phyloP scores from a whole-genome alignment of 305 asterid species.

The Fraxinus platypoda region DNA sequence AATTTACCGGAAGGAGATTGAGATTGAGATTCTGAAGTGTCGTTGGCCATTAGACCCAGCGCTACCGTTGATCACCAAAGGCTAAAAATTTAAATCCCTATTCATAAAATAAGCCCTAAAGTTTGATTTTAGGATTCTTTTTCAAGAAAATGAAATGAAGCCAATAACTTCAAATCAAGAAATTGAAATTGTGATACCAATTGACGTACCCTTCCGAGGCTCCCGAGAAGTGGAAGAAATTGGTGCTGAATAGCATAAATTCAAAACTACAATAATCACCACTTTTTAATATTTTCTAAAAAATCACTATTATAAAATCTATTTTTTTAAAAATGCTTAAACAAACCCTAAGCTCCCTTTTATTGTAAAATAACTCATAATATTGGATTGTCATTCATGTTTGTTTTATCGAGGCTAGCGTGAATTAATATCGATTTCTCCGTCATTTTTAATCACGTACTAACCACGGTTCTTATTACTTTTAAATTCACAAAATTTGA shows the following conservation, averaged over 20 bases:
- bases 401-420: too few relatives aligned
- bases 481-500: too few relatives aligned
- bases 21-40: constrained; percentile 21
- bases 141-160: not conserved
- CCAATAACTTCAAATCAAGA: not conserved
- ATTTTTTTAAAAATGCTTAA: too few relatives aligned
- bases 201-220: not conserved
- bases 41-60: constrained; percentile 26
- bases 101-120: not conserved
- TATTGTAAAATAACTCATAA: too few relatives aligned
- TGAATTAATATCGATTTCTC: too few relatives aligned
- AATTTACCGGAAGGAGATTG: constrained; percentile 24
- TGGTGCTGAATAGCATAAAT: not conserved
- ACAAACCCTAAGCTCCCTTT: too few relatives aligned
- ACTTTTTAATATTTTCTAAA: too few relatives aligned
- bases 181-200: not conserved
- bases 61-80: not conserved
- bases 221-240: not conserved
- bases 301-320: too few relatives aligned
- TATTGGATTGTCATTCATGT: too few relatives aligned
- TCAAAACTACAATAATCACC: too few relatives aligned
- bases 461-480: too few relatives aligned
- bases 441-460: too few relatives aligned
- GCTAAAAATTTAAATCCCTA: constrained; percentile 11
- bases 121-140: not conserved